Evolutionary conservation across 768 basidiomycete genomes (phyloP).

Genomic region (Tubosaeta sp.): DNA sequence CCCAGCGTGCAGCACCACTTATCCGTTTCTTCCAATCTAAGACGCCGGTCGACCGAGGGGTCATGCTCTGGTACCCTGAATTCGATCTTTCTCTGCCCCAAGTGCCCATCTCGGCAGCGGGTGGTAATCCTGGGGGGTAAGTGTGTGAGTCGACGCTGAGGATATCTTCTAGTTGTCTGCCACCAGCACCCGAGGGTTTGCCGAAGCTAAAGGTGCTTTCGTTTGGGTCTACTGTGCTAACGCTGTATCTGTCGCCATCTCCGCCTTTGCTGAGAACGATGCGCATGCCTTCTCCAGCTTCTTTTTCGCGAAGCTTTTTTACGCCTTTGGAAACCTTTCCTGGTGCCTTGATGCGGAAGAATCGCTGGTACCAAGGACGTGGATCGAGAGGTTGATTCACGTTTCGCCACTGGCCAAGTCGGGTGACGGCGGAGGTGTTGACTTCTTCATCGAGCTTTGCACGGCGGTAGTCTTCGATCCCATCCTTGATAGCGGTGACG

Average conservation of each 20-base stretch:
- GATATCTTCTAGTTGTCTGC: constrained; percentile 60
- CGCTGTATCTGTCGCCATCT: constrained; percentile 35
- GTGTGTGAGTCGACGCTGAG: constrained; percentile 62
- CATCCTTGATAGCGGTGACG: constrained; percentile 94
- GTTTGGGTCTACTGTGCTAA: constrained; percentile 41
- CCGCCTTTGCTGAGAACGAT: constrained; percentile 51
- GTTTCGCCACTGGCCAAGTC: constrained; percentile 85
- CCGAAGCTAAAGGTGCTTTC: constrained; percentile 41
- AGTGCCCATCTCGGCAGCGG: constrained; percentile 28
- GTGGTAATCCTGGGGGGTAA: constrained; percentile 49
- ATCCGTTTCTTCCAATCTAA: constrained; percentile 74
- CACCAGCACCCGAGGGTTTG: constrained; percentile 38
- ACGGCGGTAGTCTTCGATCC: constrained; percentile 93
- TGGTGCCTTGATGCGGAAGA: constrained; percentile 67
- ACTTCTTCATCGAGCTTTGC: constrained; percentile 85
- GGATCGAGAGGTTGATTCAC: constrained; percentile 81
- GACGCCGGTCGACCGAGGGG: constrained; percentile 61
- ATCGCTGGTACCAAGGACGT: constrained; percentile 67
- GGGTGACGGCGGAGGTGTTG: constrained; percentile 90
- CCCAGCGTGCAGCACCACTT: constrained; percentile 79
- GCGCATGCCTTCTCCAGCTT: constrained; percentile 64
- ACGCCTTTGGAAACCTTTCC: constrained; percentile 83
- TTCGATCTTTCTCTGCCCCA: constrained; percentile 39
- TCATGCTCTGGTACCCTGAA: constrained; percentile 49
- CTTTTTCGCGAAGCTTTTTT: constrained; percentile 74